phyloP scores from a whole-genome alignment of 192 early-diverging fungal species.

The Backusella macrospora region DNA sequence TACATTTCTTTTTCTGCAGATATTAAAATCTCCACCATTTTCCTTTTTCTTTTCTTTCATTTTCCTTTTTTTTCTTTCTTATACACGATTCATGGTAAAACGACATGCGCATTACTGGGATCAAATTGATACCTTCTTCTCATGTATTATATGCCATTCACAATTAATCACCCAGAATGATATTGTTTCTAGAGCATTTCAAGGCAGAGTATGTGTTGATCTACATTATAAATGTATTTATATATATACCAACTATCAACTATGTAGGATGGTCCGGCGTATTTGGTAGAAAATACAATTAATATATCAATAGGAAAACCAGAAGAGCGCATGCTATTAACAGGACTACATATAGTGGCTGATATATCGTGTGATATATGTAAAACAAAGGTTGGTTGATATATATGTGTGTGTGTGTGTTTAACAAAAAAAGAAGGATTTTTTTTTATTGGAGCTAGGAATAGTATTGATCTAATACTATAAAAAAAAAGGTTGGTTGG shows the following conservation, averaged over 20 bases:
- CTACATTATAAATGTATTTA: background rate
- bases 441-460: background rate
- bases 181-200: conserved; percentile 57
- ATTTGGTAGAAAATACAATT: conserved; percentile 53
- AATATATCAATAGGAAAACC: conserved; percentile 55
- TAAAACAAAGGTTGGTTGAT: conserved; percentile 27
- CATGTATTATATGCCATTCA: conserved; percentile 56
- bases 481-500: conserved; percentile 50
- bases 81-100: conserved; percentile 21
- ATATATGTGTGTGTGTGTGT: too few species aligned
- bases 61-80: background rate
- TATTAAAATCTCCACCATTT: background rate
- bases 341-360: conserved; percentile 59
- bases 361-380: conserved; percentile 59
- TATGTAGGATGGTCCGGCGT: conserved; percentile 53
- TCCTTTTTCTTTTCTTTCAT: background rate
- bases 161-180: conserved; percentile 58
- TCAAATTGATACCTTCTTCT: conserved; percentile 48
- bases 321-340: conserved; percentile 60
- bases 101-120: conserved; percentile 50
- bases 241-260: background rate
- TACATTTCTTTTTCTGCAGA: conserved; percentile 4
- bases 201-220: conserved; percentile 23
- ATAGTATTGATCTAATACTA: background rate
- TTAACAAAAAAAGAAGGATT: background rate